These are phyloP conservation scores for Psidium friedrichsthalianum DNA, from an alignment of 345 rosid species.

Conservation along the genomic window DNA sequence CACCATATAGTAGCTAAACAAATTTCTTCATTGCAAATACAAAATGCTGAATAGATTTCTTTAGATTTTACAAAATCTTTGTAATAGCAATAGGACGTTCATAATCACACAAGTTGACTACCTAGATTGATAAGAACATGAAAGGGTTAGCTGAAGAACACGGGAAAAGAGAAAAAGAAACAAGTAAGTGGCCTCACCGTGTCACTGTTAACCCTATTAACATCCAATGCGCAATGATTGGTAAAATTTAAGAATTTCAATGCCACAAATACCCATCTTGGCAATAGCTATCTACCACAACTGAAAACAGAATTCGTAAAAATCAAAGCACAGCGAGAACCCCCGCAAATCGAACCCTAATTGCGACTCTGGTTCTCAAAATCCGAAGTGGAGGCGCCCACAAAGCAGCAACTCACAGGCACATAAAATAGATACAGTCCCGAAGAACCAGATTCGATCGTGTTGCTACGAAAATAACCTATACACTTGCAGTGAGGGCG, in stretches of 20 bases:
- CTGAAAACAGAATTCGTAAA: not conserved
- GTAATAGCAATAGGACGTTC: too few relatives aligned
- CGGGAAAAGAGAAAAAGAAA: too few relatives aligned
- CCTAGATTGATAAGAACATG: too few relatives aligned
- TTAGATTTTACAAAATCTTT: too few relatives aligned
- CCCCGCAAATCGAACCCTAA: not conserved
- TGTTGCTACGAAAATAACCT: not conserved
- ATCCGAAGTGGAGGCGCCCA: not conserved
- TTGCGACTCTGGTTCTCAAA: not conserved
- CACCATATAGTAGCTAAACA: too few relatives aligned
- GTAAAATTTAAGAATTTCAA: not conserved
- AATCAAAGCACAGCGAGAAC: not conserved
- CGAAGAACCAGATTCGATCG: not conserved
- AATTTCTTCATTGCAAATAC: too few relatives aligned
- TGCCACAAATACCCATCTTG: not conserved
- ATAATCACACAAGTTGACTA: too few relatives aligned
- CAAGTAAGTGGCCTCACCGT: too few relatives aligned
- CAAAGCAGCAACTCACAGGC: not conserved
- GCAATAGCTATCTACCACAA: not conserved
- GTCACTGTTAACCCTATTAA: too few relatives aligned
- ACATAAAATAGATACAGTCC: not conserved
- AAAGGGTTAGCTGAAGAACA: too few relatives aligned
- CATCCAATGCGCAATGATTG: too few relatives aligned
- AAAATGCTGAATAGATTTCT: too few relatives aligned
- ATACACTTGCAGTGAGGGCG: not conserved